Base-by-base conservation (phyloP, 2,329 filamentous ascomycete species). In the Diplodia mutila region DNA sequence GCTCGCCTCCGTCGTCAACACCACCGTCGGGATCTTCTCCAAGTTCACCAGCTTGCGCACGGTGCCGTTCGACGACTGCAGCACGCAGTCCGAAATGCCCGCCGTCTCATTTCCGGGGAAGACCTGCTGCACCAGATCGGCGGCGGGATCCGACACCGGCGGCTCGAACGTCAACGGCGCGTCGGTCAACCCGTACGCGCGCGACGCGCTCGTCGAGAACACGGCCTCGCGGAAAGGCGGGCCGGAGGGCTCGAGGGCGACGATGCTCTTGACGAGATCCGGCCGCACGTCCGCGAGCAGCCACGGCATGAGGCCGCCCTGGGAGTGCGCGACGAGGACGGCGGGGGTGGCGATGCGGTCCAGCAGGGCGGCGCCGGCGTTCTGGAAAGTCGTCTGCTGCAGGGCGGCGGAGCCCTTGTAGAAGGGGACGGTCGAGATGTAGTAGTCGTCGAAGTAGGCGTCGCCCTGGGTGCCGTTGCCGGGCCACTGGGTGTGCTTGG, bases 241-340 rank as follows among this genome's bases (percentile, higher is more conserved):
- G 8, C 65, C 68, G 8, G 65, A 34, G 1, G 65, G 68, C 57
- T 69, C 68, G 25, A 69, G 7, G 0, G 81, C 78, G 1, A 89
- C 74, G 23, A 87, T 80, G 0, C 76, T 82, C 23, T 80, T 80
- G 1, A 87, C 82, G 0, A 84, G 75, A 0, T 81, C 70, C 0
- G 86, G 85, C 3, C 80, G 73, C 2, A 76, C 74, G 70, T 89
- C 86, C 1, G 82, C 83, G 9, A 83, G 78, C 9, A 83, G 77
- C 81, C 80, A 85, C 9, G 78, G 80, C 68, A 81, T 80, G 12
- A 77, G 77, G 0, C 82, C 81, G 4, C 83, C 83, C 18, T 85
- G 80, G 0, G 83, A 85, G 69, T 88, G 83, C 0, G 82, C 82
- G 12, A 89, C 69, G 3, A 87, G 71, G 49, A 85, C 75, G 0